Evolutionary conservation across 2,329 filamentous ascomycete species (phyloP), one percentile per base, ranked within the genome.

Genomic region (Trichoderma gracile): DNA sequence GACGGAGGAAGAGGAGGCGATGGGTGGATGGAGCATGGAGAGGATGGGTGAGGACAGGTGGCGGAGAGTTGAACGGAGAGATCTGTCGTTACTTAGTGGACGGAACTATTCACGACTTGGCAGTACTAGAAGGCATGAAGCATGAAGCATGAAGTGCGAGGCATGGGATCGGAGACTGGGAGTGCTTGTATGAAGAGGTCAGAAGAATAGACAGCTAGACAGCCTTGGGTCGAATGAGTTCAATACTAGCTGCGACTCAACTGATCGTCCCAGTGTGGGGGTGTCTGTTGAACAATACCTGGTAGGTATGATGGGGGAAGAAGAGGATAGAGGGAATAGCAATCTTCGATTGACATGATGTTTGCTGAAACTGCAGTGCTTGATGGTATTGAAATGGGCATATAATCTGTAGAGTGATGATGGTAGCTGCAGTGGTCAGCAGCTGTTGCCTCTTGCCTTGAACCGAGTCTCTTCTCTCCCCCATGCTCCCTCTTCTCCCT

Each of bases 231-330:
- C 58, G 58, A 47, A 61, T 61, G 58, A 61, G 53, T 52, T n/a
- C n/a, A n/a, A n/a, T n/a, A n/a, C n/a, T 61, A 47, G 38, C 58
- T 47, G 52, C 52, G 57, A 38, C 58, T 53, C 47, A 45, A 38
- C 58, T 61, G 58, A 61, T 61, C 58, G 58, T 61, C 58, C 38
- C 58, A 61, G 58, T 45, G 58, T 61, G 58, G 58, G 58, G 58
- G 58, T 23, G 38, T 47, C 42, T 38, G 33, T 14, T 38, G 33
- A 3, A 12, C 10, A 8, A 3, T 14, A 8, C 33, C 33, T 10
- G 12, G 33, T 38, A 14, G 10, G 33, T 33, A 33, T 33, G 30
- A 33, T n/a, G n/a, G n/a, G n/a, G n/a, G 30, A 17, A 15, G 12
- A 43, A 8, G n/a, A 43, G 42, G 42, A 12, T 5, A 8, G 19